Conservation (phyloP, 768 basidiomycete genomes). For the Psilocybe sp. region DNA sequence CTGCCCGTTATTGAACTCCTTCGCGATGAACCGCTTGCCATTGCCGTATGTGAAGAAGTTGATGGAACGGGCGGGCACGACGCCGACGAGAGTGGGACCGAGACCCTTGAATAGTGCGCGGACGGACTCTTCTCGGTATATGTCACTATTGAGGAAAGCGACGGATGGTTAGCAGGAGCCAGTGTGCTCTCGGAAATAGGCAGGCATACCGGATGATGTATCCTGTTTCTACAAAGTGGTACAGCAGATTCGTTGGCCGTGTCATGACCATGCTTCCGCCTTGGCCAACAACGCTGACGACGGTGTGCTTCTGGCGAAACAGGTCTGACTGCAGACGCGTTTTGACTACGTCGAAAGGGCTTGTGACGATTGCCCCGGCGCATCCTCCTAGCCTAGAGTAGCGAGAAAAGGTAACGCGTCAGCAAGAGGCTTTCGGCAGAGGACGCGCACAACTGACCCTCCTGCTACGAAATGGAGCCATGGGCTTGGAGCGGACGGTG, state of each 20-base stretch:
- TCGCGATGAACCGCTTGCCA: constrained; percentile 88
- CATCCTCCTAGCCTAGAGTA: constrained; percentile 82
- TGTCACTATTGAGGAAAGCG: constrained; percentile 58
- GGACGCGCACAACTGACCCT: constrained; percentile 55
- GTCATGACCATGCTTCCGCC: constrained; percentile 33
- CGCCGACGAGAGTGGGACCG: constrained; percentile 91
- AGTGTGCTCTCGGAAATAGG: neutral
- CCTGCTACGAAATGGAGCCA: constrained; percentile 85
- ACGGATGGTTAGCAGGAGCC: neutral
- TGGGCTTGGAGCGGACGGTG: constrained; percentile 51
- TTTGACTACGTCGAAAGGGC: constrained; percentile 98
- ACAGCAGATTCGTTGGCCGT: constrained; percentile 61
- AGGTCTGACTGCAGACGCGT: constrained; percentile 93
- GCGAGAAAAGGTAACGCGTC: constrained; percentile 1
- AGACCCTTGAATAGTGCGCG: constrained; percentile 92
- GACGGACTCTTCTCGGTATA: constrained; percentile 85
- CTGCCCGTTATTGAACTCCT: constrained; percentile 70
- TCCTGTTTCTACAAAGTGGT: constrained; percentile 93
- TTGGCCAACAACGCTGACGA: constrained; percentile 31
- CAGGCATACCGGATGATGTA: constrained; percentile 61
- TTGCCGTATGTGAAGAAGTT: constrained; percentile 99
- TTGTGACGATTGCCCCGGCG: constrained; percentile 95
- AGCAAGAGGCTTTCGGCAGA: constrained; percentile 1
- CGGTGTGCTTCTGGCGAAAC: constrained; percentile 45
- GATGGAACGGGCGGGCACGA: constrained; percentile 93